phyloP scores from a whole-genome alignment of 2,329 filamentous ascomycete genomes.

The Ascochyta clinopodiicola region DNA sequence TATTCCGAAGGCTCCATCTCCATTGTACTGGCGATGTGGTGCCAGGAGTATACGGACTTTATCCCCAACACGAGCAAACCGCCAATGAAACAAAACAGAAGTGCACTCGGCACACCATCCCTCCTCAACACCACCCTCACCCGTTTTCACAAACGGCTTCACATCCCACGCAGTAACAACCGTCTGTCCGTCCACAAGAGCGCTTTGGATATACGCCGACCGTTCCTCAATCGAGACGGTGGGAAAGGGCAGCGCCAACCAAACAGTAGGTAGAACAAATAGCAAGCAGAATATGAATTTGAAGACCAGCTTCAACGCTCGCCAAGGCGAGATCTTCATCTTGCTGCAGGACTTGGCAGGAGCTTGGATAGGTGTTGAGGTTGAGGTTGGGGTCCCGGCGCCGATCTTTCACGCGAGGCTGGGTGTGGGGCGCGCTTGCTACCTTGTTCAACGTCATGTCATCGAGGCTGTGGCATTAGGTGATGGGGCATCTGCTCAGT shows the following conservation, averaged over 20 bases:
- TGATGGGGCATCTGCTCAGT: not conserved
- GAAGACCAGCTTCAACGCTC: not conserved
- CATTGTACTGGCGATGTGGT: not conserved
- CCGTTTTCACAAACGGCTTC: not conserved
- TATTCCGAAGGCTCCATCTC: not conserved
- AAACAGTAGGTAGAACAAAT: not conserved
- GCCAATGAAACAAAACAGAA: not conserved
- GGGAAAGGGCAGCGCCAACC: not conserved
- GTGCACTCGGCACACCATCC: not conserved
- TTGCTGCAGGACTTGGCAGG: not conserved
- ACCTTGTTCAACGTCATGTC: not conserved
- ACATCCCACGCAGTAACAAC: not conserved
- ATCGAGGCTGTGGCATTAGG: not conserved
- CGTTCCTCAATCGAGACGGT: not conserved
- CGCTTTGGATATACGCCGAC: not conserved
- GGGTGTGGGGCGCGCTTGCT: not conserved
- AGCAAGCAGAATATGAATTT: not conserved
- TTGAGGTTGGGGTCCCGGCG: not conserved
- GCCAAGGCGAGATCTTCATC: not conserved
- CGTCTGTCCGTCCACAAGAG: not conserved
- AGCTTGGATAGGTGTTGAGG: not conserved
- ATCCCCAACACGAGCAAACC: not conserved
- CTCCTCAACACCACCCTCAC: not conserved
- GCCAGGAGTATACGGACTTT: not conserved
- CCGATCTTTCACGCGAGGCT: not conserved